Evolutionary conservation across 495 filamentous ascomycete species (phyloP), one percentile per base, ranked within the genome.

Genomic region (Hypoxylon intermedium): DNA sequence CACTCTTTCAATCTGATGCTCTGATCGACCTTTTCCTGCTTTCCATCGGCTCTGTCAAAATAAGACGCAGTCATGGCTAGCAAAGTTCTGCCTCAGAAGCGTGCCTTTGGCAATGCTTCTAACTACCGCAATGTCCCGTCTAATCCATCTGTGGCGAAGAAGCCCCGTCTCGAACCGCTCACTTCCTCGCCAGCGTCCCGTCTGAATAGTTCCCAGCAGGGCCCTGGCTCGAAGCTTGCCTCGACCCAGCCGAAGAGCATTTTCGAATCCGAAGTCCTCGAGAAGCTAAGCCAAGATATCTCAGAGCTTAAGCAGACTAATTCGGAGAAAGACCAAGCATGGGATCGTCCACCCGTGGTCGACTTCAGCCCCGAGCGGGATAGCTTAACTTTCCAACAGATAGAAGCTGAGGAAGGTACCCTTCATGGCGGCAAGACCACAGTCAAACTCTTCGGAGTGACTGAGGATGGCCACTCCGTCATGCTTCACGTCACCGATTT

Each of bases 401-500:
- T 99, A 70, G 94, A 99, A 62, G 88, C 85, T 3, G 93, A 98
- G 65, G 93, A 98, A 72, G 93, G 94, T 15, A 86, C 83, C 2
- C 62, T 97, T 5, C 66, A 81, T 71, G 86, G 87, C 56, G 90
- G 89, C 13, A 86, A 83, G 66, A 78, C 89, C 1, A 84, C 89
- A 0, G 82, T 98, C 55, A 91, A 91, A 74, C 82, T 99, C 11
- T 99, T 97, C 72, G 94, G 94, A 65, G 91, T 97, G n/a, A 97
- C 93, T n/a, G 90, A 94, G 79, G 75, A 82, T 37, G 94, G 94
- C 58, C 90, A 99, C 75, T 98, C 94, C 1, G 93, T 97, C 6
- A 80, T 98, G 55, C 81, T 99, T 13, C 93, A 99, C 73, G 92
- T 99, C 53, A 97, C 89, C 5, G 91, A 90, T 69, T 99, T 99